These are phyloP conservation scores for Pelargonium myrrhifolium DNA, from an alignment of 441 rosid species.

Conservation along the genomic window DNA sequence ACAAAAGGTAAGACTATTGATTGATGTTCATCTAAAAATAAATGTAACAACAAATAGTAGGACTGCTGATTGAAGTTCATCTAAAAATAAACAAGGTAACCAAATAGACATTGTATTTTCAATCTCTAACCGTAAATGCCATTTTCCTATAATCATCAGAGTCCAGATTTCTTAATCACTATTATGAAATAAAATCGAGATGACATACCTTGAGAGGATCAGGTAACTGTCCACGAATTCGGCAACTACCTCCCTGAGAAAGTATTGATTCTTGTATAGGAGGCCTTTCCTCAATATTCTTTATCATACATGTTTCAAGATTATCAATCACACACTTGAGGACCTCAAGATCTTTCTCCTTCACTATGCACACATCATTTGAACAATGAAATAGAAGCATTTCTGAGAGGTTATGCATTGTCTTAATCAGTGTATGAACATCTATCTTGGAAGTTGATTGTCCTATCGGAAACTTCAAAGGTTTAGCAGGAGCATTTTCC, in stretches of 20 bases:
- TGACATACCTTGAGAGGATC: slow-evolving; percentile 43
- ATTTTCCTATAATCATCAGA: background rate
- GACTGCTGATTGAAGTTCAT: background rate
- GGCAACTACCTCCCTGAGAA: slow-evolving; percentile 22
- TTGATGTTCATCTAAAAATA: no score
- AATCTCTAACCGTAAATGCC: background rate
- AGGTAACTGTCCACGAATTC: slow-evolving; percentile 23
- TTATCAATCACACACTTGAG: slow-evolving; percentile 49
- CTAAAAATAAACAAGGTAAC: background rate
- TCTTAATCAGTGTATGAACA: slow-evolving; percentile 41
- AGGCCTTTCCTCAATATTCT: slow-evolving; percentile 28
- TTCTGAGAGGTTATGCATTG: slow-evolving; percentile 61
- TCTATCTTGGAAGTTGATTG: slow-evolving; percentile 32
- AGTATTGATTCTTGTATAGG: slow-evolving; percentile 26
- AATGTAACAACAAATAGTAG: no score
- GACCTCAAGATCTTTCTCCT: slow-evolving; percentile 41
- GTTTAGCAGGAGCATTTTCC: slow-evolving; percentile 30
- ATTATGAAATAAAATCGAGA: background rate
- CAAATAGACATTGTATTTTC: background rate
- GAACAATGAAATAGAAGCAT: slow-evolving; percentile 55
- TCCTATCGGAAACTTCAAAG: slow-evolving; percentile 20
- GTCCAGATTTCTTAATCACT: background rate
- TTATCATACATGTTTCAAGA: slow-evolving; percentile 43
- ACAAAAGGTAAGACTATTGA: no score
- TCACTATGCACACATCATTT: slow-evolving; percentile 36